Percentiles rank a stretch among this genome's conserved stretches.
These are phyloP conservation scores for Aspergillus proliferans DNA, from an alignment of 2,329 filamentous ascomycete species.

Conservation along the genomic window DNA sequence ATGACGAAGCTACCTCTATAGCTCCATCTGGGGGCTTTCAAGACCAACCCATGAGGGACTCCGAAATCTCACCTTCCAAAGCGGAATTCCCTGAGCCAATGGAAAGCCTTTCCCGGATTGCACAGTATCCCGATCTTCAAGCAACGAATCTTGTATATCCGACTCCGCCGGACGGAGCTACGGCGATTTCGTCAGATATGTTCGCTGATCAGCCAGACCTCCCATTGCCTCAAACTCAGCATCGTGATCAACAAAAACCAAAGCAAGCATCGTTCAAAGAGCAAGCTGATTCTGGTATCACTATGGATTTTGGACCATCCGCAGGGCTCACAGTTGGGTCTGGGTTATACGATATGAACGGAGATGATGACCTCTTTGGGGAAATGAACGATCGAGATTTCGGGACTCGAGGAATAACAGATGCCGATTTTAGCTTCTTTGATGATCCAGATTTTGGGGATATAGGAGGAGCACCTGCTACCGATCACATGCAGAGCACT, in stretches of 20 bases:
- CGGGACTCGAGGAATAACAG: slow-evolving; percentile 50
- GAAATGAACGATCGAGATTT: slow-evolving; percentile 51
- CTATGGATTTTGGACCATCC: slow-evolving; percentile 20
- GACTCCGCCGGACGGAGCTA: slow-evolving; percentile 47
- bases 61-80: slow-evolving; percentile 18
- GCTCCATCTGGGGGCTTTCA: slow-evolving; percentile 11
- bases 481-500: slow-evolving; percentile 8
- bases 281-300: slow-evolving; percentile 11
- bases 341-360: slow-evolving; percentile 37
- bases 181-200: slow-evolving; percentile 26
- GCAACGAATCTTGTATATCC: slow-evolving; percentile 45
- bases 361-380: slow-evolving; percentile 53
- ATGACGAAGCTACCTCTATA: slow-evolving; percentile 12
- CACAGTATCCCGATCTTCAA: slow-evolving; percentile 37
- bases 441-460: slow-evolving; percentile 45
- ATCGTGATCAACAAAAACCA: slow-evolving; percentile 9
- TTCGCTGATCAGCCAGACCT: slow-evolving; percentile 25
- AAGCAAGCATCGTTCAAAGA: slow-evolving; percentile 8
- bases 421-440: slow-evolving; percentile 61
- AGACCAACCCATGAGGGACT: slow-evolving; percentile 18
- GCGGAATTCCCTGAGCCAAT: slow-evolving; percentile 23
- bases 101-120: slow-evolving; percentile 34
- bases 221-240: slow-evolving; percentile 11
- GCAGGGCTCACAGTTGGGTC: slow-evolving; percentile 28
- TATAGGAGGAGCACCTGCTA: slow-evolving; percentile 12